Base-by-base conservation (phyloP, 345 rosid genomes). In the Eucalyptus marginata region DNA sequence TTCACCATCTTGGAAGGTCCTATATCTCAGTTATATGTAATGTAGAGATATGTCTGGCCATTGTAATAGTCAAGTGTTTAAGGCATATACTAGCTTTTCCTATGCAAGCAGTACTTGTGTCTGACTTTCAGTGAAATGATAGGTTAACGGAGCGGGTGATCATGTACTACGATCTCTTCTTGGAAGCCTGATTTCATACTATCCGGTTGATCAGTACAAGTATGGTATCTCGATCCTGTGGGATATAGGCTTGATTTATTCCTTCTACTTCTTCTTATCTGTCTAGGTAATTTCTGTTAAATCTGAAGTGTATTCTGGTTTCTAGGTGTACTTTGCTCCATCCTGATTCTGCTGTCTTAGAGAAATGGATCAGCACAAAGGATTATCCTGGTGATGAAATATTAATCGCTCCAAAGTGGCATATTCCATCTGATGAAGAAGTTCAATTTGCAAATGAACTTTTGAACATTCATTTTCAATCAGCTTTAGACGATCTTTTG, bases 61-160 rank as follows among this genome's bases (percentile, higher is more conserved):
- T 50, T 86, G 46, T 18, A 56, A 51, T 44, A 52, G 49, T 27
- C 66, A 49, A 54, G 51, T 29, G n/a, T 89, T 71, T 44, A 49
- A 27, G 36, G 36, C 31, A 87, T 36, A 36, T 76, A 20, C 27
- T 12, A 36, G 83, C 27, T 76, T 76, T 76, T 76, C 24, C 47
- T 36, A 36, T 11, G 46, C 47, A 76, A 20, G 22, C 44, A 40
- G 84, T 76, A 22, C 29, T 76, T 20, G 84, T 40, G 15, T 11
- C 24, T 76, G 49, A 80, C 50, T 71, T 88, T 59, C 92, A 52
- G 25, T 85, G 76, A 87, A 87, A 54, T 92, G 87, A 88, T 91
- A 98, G 99, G 99, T 98, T 87, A 97, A 97, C 89, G 98, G 97
- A 93, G 99, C 98, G 86, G 98, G 98, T 81, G 97, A 95, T 93